Evolutionary conservation across 345 rosid species (phyloP), one percentile per base, ranked within the genome.

Genomic region (Trapa bicornis): DNA sequence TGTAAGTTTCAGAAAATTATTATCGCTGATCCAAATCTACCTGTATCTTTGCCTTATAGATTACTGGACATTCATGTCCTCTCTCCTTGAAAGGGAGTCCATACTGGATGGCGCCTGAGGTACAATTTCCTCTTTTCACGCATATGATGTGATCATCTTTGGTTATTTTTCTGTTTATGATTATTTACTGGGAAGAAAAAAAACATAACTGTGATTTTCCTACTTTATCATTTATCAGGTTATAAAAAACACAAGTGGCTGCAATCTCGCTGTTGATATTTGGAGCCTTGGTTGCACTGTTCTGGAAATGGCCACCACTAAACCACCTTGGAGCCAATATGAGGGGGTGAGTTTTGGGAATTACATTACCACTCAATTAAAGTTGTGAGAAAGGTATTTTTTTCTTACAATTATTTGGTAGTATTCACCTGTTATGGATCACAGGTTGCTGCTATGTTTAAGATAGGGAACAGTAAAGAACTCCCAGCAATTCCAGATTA

Each of bases 61-160:
- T 88, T 72, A 78, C 87, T 3, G 94, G 94, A 66, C 91, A 88
- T 71, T 84, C 94, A 13, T 85, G 87, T 68, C 87, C 88, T 3
- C 77, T 88, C 94, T 41, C 43, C 43, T 41, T 41, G 6, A 41
- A 41, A 41, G 43, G 43, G 43, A 41, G 43, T 41, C 43, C 94
- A 38, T 85, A 84, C 72, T 88, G 94, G 94, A 80, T 88, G 91
- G 94, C 94, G 68, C 94, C 94, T 36, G 94, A 88, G 89, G 94
- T 88, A 1, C 4, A 29, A 76, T 68, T 42, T 15, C 38, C 72
- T 47, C 67, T 72, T 22, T 54, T 66, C 17, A 11, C 10, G 57
- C 56, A 50, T 56, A 17, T 76, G n/a, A 37, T 52, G 5, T 50
- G 42, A 17, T 38, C 64, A 47, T 63, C 60, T 16, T 58, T 37